phyloP scores from a whole-genome alignment of 2,329 filamentous ascomycete species.

The Tricladium varicosporioides region DNA sequence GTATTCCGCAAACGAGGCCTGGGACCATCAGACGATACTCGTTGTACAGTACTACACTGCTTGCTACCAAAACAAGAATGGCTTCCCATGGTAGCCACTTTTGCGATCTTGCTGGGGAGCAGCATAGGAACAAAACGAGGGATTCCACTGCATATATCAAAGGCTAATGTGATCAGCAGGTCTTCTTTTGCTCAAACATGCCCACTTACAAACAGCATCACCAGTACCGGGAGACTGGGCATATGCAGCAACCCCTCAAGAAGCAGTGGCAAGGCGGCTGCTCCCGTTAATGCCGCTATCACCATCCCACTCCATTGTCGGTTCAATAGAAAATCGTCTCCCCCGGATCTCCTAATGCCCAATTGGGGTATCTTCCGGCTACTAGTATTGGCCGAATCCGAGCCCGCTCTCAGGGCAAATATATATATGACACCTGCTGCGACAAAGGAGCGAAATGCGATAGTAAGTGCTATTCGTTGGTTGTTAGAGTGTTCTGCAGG shows the following conservation, averaged over 20 bases:
- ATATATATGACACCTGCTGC: slow-evolving; percentile 15
- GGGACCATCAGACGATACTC: slow-evolving; percentile 31
- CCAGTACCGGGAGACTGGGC: slow-evolving; percentile 26
- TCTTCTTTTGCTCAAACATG: background rate
- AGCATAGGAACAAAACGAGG: slow-evolving; percentile 20
- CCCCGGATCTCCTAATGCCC: slow-evolving; percentile 13
- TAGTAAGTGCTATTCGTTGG: slow-evolving; percentile 18
- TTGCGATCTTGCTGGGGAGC: slow-evolving; percentile 12
- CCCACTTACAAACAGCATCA: slow-evolving; percentile 30
- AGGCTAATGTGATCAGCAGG: slow-evolving; percentile 19
- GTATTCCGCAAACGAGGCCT: slow-evolving; percentile 23
- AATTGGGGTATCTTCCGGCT: slow-evolving; percentile 1
- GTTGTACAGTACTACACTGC: slow-evolving; percentile 21
- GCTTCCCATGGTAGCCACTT: slow-evolving; percentile 20
- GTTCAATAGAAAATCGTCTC: slow-evolving; percentile 7
- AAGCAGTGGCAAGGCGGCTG: slow-evolving; percentile 25
- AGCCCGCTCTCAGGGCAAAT: slow-evolving; percentile 8
- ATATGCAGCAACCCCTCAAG: slow-evolving; percentile 28
- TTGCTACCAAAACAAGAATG: slow-evolving; percentile 12
- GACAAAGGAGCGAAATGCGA: slow-evolving; percentile 20
- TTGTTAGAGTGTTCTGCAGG: background rate
- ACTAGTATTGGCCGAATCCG: slow-evolving; percentile 1
- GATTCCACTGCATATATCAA: slow-evolving; percentile 23
- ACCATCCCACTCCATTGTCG: slow-evolving; percentile 20
- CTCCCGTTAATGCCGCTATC: slow-evolving; percentile 21